Conservation (phyloP, 2,329 filamentous ascomycete species). For the Stenocarpella maydis region DNA sequence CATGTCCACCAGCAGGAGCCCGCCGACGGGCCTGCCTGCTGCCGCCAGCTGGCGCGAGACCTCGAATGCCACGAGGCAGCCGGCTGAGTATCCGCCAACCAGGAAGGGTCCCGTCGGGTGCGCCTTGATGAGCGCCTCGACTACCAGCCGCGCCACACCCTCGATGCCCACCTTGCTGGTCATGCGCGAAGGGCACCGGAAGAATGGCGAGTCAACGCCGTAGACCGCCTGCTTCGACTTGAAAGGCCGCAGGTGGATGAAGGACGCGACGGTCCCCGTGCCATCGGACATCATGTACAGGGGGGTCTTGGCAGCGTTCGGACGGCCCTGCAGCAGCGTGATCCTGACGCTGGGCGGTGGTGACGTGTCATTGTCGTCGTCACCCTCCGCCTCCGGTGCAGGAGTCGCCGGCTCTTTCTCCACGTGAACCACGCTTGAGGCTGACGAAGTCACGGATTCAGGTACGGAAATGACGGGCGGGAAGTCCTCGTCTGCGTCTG, state of each 20-base stretch:
- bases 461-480: constrained; percentile 1
- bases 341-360: constrained; percentile 38
- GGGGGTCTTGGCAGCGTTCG: constrained; percentile 35
- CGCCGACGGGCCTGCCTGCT: constrained; percentile 35
- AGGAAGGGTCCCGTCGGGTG: constrained; percentile 40
- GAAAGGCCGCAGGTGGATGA: constrained; percentile 41
- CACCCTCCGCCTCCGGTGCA: not conserved
- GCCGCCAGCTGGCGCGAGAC: constrained; percentile 37
- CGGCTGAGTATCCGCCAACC: constrained; percentile 40
- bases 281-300: constrained; percentile 44
- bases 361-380: constrained; percentile 29
- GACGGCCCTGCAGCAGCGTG: constrained; percentile 41
- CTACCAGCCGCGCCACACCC: constrained; percentile 36
- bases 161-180: constrained; percentile 35
- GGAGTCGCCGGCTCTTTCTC: constrained; percentile 15
- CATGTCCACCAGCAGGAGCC: constrained; percentile 40
- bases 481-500: not conserved
- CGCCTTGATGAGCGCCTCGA: constrained; percentile 38
- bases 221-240: constrained; percentile 39
- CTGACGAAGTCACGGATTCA: not conserved
- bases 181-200: constrained; percentile 37
- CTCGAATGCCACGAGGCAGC: constrained; percentile 41
- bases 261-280: constrained; percentile 41
- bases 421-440: constrained; percentile 31
- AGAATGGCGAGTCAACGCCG: constrained; percentile 43